Evolutionary conservation across 192 early-diverging fungal genomes (phyloP).

Genomic region (Dissophora globulifera): DNA sequence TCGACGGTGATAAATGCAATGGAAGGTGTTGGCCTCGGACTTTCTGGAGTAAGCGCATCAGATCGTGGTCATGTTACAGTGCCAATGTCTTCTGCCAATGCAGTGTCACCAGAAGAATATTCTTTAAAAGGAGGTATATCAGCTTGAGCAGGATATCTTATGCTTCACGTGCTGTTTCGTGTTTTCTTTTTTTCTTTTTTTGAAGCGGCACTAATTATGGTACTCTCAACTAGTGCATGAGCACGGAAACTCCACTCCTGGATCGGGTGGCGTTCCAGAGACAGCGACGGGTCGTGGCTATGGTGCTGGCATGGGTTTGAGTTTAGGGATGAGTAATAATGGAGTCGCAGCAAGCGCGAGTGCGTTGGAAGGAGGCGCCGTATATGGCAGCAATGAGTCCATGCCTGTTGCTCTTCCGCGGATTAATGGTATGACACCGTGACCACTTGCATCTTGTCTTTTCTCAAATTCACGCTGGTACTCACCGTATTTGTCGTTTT

Average conservation of each 20-base stretch:
- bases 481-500: too few species aligned
- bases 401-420: constrained; percentile 10
- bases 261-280: constrained; percentile 3
- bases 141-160: background rate
- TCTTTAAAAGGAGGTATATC: constrained; percentile 6
- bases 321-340: background rate
- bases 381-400: constrained; percentile 2
- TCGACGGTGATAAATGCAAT: constrained; percentile 11
- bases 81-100: too few species aligned
- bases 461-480: background rate
- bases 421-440: constrained; percentile 7
- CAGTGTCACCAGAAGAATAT: background rate
- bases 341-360: background rate
- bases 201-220: background rate
- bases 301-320: background rate
- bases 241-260: too few species aligned
- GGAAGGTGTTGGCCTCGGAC: constrained; percentile 38
- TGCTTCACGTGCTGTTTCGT: background rate
- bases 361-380: too few species aligned
- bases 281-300: constrained; percentile 1
- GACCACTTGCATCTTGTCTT: too few species aligned
- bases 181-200: background rate
- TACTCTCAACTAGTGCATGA: background rate
- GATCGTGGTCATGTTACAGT: constrained; percentile 14
- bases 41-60: constrained; percentile 14